Evolutionary conservation across 1,284 basidiomycete genomes (phyloP), one percentile per base, ranked within the genome.

Genomic region (Irpex lacteus): DNA sequence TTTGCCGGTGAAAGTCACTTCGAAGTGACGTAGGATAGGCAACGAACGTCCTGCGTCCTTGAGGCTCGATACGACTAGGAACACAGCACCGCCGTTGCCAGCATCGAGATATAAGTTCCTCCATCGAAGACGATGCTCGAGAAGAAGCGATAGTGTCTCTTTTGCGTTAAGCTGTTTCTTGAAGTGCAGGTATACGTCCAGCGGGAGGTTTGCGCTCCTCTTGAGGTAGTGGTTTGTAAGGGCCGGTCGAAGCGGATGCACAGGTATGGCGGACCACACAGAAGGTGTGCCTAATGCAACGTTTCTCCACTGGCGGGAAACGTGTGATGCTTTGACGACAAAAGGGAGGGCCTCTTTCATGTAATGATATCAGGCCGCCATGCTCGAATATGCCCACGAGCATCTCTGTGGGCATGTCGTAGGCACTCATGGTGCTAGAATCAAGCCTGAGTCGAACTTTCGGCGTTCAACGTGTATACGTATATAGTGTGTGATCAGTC

Each of bases 331-430:
- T 19, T 60, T 54, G 21, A 66, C 18, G 6, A 60, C 53, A 57
- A 67, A 67, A 2, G 66, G 64, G 8, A 65, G 61, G 61, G 15
- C 56, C 53, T 4, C 19, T 18, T 37, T 65, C 50, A 8, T 60
- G 62, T 34, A 63, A 26, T 6, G 59, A 59, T n/a, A 61, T 49
- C 32, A 26, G 40, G 15, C 57, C 47, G 8, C 65, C 65, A 4
- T 55, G 21, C 34, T 63, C 64, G 60, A 64, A 67, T 21, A 65
- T 62, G 15, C 66, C 63, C 68, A 49, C 69, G 55, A 66, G 65
- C 7, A 65, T 19, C 38, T 63, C 56, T 4, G 44, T 59, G 13
- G 66, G 66, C 7, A 67, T 47, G 26, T 40, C 50, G 21, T 53
- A 18, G 9, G 6, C 18, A 19, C 18, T 18, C 50, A 26, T 18